Base-by-base conservation (phyloP, 2,329 filamentous ascomycete genomes). In the Arthrobotrys iridis region DNA sequence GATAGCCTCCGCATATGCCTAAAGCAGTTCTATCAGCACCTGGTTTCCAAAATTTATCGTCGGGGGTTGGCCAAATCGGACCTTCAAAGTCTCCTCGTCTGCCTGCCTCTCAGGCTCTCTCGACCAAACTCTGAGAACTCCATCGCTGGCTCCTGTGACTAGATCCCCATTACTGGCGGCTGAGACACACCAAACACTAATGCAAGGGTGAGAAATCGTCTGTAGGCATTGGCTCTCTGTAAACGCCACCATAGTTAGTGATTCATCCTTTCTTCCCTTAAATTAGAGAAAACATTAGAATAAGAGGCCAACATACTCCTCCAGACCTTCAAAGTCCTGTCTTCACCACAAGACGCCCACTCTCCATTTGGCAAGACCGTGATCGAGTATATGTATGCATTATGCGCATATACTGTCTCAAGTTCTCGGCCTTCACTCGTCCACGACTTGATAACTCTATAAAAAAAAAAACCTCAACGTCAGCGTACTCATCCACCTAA, bases 131-230 rank as follows among this genome's bases (percentile, higher is more conserved):
- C 95, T 89, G 6, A 93, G 89, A 46, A 94, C 84, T 66, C 91
- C 89, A 80, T 99, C 95, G 81, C 94, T 99, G 26, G 94, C 90
- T 30, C 94, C 95, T 1, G 92, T 92, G n/a, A 93, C 92, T 75
- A 99, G 94, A 79, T 99, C 96, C 20, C 95, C 94, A 52, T 88
- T 96, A 77, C 92, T 88, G 80, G 92, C 95, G 8, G 88, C 91
- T n/a, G 93, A 91, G 15, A 99, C 93, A 11, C 88, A 86, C 95
- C 95, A 99, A 3, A 99, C 93, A 0, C 94, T 98, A 65, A 98
- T 96, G 7, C 95, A 95, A 8, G 95, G 95, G 80, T 97, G 93
- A 0, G 94, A 97, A 77, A 99, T 98, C 40, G 94, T 97, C 82
- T 99, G 95, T 48, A 97, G 84, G 81, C 94, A 98, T 67, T 93